A percentile compares a stretch with the other conserved stretches of the same genome.
Conservation (phyloP, 257 asterid species). For the Voacanga thouarsii region DNA sequence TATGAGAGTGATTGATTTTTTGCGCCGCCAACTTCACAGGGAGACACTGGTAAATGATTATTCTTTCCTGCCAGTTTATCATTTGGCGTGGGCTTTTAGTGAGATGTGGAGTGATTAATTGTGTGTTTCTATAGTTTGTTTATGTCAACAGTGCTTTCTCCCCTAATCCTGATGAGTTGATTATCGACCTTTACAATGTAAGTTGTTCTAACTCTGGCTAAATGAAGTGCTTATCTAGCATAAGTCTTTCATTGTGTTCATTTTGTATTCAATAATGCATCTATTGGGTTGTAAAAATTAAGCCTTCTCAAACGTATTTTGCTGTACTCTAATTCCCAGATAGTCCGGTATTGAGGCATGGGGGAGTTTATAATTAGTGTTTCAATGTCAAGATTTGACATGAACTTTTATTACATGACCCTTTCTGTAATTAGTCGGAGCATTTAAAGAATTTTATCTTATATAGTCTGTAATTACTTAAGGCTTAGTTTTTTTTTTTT, state of each 20-base stretch:
- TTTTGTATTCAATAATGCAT: neutral
- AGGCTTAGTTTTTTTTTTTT: too few species aligned
- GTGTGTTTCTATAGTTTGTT: conserved; percentile 57
- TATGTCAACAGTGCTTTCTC: conserved; percentile 97
- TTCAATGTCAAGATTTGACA: neutral
- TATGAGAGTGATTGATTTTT: conserved; percentile 81
- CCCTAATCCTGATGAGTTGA: conserved; percentile 90
- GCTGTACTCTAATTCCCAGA: neutral
- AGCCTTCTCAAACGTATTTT: neutral
- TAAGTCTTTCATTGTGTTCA: neutral
- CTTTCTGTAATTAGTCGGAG: neutral
- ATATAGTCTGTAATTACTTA: neutral
- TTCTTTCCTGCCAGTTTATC: neutral
- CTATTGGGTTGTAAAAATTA: neutral
- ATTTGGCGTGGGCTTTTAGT: neutral
- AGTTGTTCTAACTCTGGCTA: conserved; percentile 27
- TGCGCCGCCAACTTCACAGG: conserved; percentile 92
- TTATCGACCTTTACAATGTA: conserved; percentile 73
- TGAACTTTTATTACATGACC: too few species aligned
- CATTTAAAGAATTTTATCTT: neutral
- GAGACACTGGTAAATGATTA: conserved; percentile 64
- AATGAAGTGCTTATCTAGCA: neutral
- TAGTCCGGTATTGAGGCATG: neutral
- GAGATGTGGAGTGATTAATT: conserved; percentile 16
- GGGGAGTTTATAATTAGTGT: neutral